These are phyloP conservation scores for Microcyclosporella mali DNA, from an alignment of 2,329 filamentous ascomycete species.

Conservation along the genomic window DNA sequence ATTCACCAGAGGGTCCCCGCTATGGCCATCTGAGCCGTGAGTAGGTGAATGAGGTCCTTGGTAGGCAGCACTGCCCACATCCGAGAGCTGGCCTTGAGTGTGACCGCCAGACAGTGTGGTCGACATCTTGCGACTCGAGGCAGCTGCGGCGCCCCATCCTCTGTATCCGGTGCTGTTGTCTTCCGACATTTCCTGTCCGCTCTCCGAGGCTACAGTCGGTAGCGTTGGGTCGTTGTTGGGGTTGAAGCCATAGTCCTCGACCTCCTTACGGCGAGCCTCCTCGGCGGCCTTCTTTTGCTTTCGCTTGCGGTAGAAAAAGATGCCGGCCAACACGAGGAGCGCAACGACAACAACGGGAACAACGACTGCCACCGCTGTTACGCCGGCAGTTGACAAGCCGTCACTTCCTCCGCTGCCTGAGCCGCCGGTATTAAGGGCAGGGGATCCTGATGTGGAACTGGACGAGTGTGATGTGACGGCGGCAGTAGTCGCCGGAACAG, in stretches of 20 bases:
- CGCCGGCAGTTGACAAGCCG: conserved; percentile 57
- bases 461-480: conserved; percentile 1
- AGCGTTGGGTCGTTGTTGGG: conserved; percentile 91
- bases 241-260: conserved; percentile 95
- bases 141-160: conserved; percentile 70
- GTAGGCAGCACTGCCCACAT: conserved; percentile 51
- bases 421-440: conserved; percentile 11
- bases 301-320: conserved; percentile 83
- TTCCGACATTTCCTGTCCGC: conserved; percentile 66
- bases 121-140: conserved; percentile 67
- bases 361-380: conserved; percentile 87
- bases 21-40: conserved; percentile 43
- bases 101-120: conserved; percentile 77
- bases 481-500: conserved; percentile 8
- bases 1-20: conserved; percentile 55
- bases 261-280: conserved; percentile 87
- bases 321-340: conserved; percentile 65
- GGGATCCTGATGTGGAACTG: conserved; percentile 8
- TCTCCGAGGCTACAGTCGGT: conserved; percentile 49
- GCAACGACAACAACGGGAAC: conserved; percentile 87
- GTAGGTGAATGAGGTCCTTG: conserved; percentile 54
- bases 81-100: conserved; percentile 52
- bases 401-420: conserved; percentile 20
- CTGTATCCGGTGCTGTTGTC: conserved; percentile 75
- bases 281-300: conserved; percentile 79